Evolutionary conservation across 108 stramenopile species (phyloP), one percentile per base, ranked within the genome.

Genomic region (Chaetoceros muelleri): DNA sequence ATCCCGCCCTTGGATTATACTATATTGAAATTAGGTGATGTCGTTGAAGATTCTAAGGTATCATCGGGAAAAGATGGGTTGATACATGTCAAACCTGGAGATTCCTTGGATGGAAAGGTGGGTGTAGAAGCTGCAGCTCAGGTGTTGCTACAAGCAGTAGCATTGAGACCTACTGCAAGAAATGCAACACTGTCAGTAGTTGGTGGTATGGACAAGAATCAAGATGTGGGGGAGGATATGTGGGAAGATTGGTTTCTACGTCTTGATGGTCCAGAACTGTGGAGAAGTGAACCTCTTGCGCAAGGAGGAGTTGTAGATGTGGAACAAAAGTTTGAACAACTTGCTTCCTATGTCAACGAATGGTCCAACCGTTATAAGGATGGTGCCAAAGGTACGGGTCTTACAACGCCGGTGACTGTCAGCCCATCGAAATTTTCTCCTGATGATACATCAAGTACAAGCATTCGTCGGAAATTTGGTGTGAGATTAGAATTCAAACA

Each of bases 381-480:
- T 19, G 55, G 52, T 52, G 79, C 70, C 30, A 65, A 71, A 34
- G 72, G 75, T 24, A 74, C 79, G 28, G 80, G 84, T 8, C 45
- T 91, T 47, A 91, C 90, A 23, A 91, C 90, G 3, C 90, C 90
- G 19, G 72, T 85, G 3, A 61, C 64, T n/a, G 70, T 63, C 30
- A 55, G 47, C 28, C 57, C 72, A 23, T 63, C 70, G 10, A 25
- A 58, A 56, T 56, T 64, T 25, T 16, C 23, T 25, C 46, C 56
- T 48, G 28, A 21, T 44, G 30, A 25, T 19, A 21, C 45, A 10
- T 5, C 13, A 10, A 5, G 8, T 10, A 40, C 5, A 10, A 13
- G 5, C 34, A 58, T 81, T n/a, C 30, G 61, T 10, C 45, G 65
- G 21, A 73, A 78, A 55, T 53, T 49, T 21, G 84, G 82, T 44